Base-by-base conservation (phyloP, 331 rosid species). In the Rhamnella rubrinervis region DNA sequence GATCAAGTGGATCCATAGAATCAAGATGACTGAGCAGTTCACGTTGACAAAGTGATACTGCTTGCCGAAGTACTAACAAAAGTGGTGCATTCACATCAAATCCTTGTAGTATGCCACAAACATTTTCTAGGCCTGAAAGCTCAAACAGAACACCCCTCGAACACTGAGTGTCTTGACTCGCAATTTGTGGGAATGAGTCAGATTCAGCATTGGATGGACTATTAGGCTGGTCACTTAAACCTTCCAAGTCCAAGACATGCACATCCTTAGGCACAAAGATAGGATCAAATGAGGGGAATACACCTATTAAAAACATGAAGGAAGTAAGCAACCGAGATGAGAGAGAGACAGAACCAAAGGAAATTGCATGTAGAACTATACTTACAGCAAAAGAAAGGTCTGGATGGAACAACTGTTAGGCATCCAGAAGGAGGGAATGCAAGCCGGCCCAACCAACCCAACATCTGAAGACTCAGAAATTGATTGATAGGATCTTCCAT, bases 401-500 rank as follows among this genome's bases (percentile, higher is more conserved):
- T 53, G 9, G 82, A 20, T 56, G 50, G n/a, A 55, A 77, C 70
- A 39, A 41, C 23, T 18, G 66, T 68, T 69, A 88, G 26, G 26
- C 80, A 56, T 20, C 62, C 66, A 60, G 77, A 46, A 41, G 88
- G 86, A 61, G 65, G 25, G 77, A 76, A 87, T 60, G 78, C 68
- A 66, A 85, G 86, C 67, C 78, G 71, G 46, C 86, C 93, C 75
- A 72, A 73, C 87, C 87, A 87, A 59, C 82, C 83, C 52, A 52
- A 5, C 16, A 57, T 55, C 28, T 13, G 66, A 55, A 35, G 28
- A 47, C 61, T 39, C 14, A 56, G 4, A 6, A 76, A 8, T 58
- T 70, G 71, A 47, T 28, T n/a, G 7, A 19, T 21, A 47, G 16
- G 65, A 58, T 57, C 76, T 63, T 63, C 16, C 28, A 25, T 26